phyloP scores from a whole-genome alignment of 192 early-diverging fungal species.

The Coemansia sp. region DNA sequence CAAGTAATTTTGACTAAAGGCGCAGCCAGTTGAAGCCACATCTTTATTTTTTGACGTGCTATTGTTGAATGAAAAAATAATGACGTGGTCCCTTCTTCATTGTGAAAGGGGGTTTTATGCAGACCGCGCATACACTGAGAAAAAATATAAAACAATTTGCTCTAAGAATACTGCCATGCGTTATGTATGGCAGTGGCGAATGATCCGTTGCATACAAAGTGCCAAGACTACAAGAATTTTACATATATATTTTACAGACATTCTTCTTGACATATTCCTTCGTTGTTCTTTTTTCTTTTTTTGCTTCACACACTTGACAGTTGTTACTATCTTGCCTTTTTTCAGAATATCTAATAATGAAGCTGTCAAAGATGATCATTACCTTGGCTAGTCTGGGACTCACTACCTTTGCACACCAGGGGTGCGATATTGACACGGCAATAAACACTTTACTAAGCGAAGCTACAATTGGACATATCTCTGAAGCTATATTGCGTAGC shows the following conservation, averaged over 20 bases:
- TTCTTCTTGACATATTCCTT: conserved; percentile 1
- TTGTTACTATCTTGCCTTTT: not conserved
- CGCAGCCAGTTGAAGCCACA: not conserved
- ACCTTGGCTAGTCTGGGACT: not conserved
- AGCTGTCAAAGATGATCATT: not conserved
- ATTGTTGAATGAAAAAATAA: not conserved
- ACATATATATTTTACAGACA: not conserved
- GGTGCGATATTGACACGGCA: conserved; percentile 33
- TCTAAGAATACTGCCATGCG: not conserved
- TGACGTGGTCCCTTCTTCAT: not conserved
- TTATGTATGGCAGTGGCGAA: conserved; percentile 5
- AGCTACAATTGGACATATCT: conserved; percentile 25
- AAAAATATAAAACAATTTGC: not conserved
- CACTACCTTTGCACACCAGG: conserved; percentile 25
- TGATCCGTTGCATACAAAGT: not conserved
- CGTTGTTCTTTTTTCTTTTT: not conserved
- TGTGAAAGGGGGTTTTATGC: not conserved
- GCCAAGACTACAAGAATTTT: not conserved
- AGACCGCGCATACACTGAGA: not conserved
- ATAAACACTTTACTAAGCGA: conserved; percentile 24
- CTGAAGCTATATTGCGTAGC: conserved; percentile 24
- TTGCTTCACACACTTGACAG: not conserved
- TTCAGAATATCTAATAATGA: conserved; percentile 9
- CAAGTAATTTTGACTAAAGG: not conserved
- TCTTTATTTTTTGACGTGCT: not conserved